phyloP scores from a whole-genome alignment of 345 rosid species.

The Heritiera fomes region DNA sequence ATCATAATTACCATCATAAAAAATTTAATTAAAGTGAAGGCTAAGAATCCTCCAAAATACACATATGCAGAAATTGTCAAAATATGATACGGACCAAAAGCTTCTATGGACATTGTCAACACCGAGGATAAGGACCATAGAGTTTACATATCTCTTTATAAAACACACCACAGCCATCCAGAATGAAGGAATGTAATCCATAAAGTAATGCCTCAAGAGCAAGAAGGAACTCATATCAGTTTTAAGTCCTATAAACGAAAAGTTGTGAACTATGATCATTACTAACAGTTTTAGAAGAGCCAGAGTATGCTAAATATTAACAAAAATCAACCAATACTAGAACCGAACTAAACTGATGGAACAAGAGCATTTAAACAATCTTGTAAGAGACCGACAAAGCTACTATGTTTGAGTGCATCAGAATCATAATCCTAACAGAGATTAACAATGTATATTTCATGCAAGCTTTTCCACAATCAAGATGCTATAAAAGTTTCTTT shows the following conservation, averaged over 20 bases:
- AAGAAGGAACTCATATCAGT: background rate
- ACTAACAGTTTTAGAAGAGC: background rate
- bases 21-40: no score
- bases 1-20: no score
- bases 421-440: conserved; percentile 4
- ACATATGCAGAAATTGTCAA: no score
- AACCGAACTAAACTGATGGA: background rate
- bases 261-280: no score
- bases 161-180: no score
- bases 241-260: no score
- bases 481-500: background rate
- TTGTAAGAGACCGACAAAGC: background rate
- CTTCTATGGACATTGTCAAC: no score
- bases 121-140: no score
- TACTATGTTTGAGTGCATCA: background rate
- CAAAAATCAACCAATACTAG: background rate
- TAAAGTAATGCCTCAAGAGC: background rate
- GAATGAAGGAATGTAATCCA: no score
- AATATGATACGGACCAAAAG: no score
- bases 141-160: no score
- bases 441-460: background rate
- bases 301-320: background rate
- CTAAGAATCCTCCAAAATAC: no score
- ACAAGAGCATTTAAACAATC: background rate
- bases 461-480: background rate